A percentile compares a stretch with the other conserved stretches of the same genome.
Evolutionary conservation across 495 filamentous ascomycete species (phyloP).

Genomic region (Penicillium daleae): DNA sequence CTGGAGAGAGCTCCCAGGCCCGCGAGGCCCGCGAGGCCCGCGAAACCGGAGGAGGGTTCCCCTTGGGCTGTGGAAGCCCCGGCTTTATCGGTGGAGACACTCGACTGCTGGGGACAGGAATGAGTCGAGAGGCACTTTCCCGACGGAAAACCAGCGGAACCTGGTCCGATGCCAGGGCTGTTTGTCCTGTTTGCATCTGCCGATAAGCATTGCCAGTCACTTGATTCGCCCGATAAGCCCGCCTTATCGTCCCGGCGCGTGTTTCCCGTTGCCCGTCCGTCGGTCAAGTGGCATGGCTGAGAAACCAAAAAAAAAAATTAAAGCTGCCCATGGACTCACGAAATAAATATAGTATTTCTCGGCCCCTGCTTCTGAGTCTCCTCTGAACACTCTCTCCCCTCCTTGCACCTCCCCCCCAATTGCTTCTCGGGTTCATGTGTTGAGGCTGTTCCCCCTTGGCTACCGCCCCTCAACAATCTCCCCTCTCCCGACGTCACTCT

Average conservation of each 20-base stretch:
- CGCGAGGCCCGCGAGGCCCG: too few relatives aligned
- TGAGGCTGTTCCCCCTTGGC: constrained; percentile 17
- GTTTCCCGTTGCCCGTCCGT: constrained; percentile 24
- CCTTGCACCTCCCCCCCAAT: constrained; percentile 6
- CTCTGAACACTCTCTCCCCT: constrained; percentile 29
- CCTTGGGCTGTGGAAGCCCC: constrained; percentile 6
- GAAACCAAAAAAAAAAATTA: neutral
- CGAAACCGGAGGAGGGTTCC: neutral
- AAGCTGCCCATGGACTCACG: constrained; percentile 4
- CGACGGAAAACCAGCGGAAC: constrained; percentile 18
- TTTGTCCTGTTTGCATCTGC: neutral
- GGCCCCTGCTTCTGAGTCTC: constrained; percentile 38
- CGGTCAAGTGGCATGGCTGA: constrained; percentile 7
- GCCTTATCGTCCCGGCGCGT: constrained; percentile 4
- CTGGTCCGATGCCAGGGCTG: constrained; percentile 1
- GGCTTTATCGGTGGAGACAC: constrained; percentile 17
- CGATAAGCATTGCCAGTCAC: neutral
- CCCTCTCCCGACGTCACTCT: constrained; percentile 22
- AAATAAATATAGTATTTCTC: constrained; percentile 13
- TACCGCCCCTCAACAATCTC: constrained; percentile 5
- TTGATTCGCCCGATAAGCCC: constrained; percentile 19
- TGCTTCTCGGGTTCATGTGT: constrained; percentile 19
- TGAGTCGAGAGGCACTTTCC: constrained; percentile 13
- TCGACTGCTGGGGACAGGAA: too few relatives aligned
- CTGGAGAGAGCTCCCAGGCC: neutral